Conservation (phyloP, 2,329 filamentous ascomycete species). For the Emergomyces orientalis region DNA sequence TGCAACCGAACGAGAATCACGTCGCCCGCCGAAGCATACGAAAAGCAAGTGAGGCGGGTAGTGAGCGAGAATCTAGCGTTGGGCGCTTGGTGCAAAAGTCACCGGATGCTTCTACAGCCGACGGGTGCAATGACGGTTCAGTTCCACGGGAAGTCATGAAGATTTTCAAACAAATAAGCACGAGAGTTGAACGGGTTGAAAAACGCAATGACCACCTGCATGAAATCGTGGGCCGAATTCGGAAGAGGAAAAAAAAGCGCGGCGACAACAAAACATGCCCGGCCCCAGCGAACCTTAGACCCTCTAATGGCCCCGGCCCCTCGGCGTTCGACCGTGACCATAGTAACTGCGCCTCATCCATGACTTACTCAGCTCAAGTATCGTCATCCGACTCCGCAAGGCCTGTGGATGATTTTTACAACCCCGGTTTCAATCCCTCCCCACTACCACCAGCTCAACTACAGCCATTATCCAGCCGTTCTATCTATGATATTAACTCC, state of each 20-base stretch:
- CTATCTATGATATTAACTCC: constrained; percentile 2
- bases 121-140: constrained; percentile 3
- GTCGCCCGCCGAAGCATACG: not conserved
- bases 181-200: not conserved
- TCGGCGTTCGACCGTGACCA: not conserved
- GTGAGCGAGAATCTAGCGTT: not conserved
- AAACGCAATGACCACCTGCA: not conserved
- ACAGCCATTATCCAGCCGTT: not conserved
- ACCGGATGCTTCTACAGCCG: not conserved
- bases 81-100: not conserved
- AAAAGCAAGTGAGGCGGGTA: not conserved
- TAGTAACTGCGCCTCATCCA: not conserved
- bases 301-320: not conserved
- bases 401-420: not conserved
- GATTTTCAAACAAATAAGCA: not conserved
- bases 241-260: not conserved
- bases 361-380: not conserved
- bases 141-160: not conserved
- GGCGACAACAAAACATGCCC: not conserved
- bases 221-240: not conserved
- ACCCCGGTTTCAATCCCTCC: not conserved
- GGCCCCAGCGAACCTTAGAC: not conserved
- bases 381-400: not conserved
- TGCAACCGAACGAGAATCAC: not conserved
- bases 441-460: not conserved